Evolutionary conservation across 768 basidiomycete species (phyloP), one percentile per base, ranked within the genome.

Genomic region (Pholiota microspora): DNA sequence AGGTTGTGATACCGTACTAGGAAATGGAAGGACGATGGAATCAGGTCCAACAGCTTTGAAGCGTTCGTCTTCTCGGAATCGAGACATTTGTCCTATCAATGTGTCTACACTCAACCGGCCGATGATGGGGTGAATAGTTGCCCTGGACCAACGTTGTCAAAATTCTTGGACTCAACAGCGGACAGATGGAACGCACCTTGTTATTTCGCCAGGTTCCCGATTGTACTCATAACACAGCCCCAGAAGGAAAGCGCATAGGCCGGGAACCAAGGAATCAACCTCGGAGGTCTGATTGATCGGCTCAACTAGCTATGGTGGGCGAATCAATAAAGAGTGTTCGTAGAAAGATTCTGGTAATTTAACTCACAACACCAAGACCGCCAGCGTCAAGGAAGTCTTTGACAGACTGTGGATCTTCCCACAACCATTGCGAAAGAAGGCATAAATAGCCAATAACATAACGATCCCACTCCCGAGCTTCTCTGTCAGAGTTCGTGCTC

Each of bases 211-310:
- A 0, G 95, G 92, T 62, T 97, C 91, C 35, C 92, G 84, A 68
- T 98, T 92, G 76, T 89, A 98, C 72, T 98, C 95, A 66, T 98
- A 99, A 72, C 94, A 94, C 31, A 94, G 78, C 16, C 95, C 95
- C 7, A 99, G 81, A 2, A 98, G 75, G 75, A 97, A 96, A 2
- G 91, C 86, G 49, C 91, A 94, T 15, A 98, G 77, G 1, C 92
- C 94, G 53, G 95, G 94, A 2, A 98, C 83, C 18, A 97, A 73
- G 5, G 84, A 82, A 64, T 98, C 96, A 0, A 84, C 78, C 51
- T 95, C 94, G 13, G 88, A 83, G 0, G 85, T 83, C 68, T 96
- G 95, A 49, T 96, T 94, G 59, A 98, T 88, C 7, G 93, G 93
- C 67, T 97, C 94, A 8, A 97, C 94, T 10, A 99, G 81, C 96